phyloP scores from a whole-genome alignment of 1,284 basidiomycete species.

The Melampsora americana region DNA sequence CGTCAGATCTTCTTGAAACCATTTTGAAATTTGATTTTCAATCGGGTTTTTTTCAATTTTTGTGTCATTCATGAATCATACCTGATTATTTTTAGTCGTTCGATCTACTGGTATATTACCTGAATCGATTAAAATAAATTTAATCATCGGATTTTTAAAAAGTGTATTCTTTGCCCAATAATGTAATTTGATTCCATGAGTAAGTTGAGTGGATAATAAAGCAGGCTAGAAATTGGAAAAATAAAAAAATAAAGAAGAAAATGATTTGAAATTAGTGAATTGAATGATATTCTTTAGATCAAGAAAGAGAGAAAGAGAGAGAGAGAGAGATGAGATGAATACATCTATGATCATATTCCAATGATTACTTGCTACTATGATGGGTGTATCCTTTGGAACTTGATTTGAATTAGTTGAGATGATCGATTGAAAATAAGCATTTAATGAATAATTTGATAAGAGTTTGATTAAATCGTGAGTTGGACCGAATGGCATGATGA shows the following conservation, averaged over 20 bases:
- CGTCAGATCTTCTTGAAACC: not conserved
- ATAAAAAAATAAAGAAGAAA: no score
- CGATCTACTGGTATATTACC: conserved; percentile 43
- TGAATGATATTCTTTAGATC: no score
- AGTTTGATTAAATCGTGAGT: conserved; percentile 39
- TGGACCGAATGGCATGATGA: conserved; percentile 40
- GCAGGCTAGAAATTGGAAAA: conserved; percentile 21
- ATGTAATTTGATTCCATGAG: conserved; percentile 34
- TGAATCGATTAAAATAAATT: conserved; percentile 31
- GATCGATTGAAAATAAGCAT: conserved; percentile 24
- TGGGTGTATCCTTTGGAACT: conserved; percentile 10
- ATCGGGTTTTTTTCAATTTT: not conserved
- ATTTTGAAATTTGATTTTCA: not conserved
- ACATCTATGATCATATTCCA: conserved; percentile 43
- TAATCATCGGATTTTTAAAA: conserved; percentile 41
- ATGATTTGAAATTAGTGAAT: no score
- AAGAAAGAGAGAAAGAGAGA: no score
- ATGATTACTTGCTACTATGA: conserved; percentile 40
- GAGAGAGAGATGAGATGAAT: not conserved
- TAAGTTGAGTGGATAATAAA: conserved; percentile 25
- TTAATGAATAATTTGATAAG: conserved; percentile 18
- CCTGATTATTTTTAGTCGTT: conserved; percentile 38
- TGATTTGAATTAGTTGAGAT: conserved; percentile 12
- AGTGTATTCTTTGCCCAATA: conserved; percentile 43
- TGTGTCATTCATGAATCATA: not conserved